These are phyloP conservation scores for Patellifolia procumbens DNA, from an alignment of 179 eudicot species.

Conservation along the genomic window DNA sequence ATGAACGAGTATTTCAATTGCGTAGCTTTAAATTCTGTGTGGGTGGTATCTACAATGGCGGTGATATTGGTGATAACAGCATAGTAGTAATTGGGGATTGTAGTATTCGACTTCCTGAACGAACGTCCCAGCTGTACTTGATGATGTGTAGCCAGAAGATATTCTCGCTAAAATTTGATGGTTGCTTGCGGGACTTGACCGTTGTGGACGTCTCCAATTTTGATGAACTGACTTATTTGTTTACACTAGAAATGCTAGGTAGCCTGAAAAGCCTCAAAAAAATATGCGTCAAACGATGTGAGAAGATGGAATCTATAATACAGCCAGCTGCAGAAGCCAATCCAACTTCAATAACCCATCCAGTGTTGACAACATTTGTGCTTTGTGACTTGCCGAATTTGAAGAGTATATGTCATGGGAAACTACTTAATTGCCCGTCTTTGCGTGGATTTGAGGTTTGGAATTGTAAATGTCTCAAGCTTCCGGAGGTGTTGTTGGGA, in stretches of 20 bases:
- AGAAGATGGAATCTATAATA: conserved; percentile 26
- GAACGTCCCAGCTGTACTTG: conserved; percentile 31
- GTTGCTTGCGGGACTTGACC: conserved; percentile 26
- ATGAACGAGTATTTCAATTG: conserved; percentile 16
- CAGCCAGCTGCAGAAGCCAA: conserved; percentile 32
- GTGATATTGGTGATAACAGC: conserved; percentile 27
- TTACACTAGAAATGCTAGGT: conserved; percentile 30
- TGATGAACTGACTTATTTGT: conserved; percentile 23
- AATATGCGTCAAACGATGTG: conserved; percentile 33
- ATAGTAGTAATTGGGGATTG: conserved; percentile 31
- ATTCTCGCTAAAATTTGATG: conserved; percentile 26
- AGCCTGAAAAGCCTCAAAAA: conserved; percentile 26
- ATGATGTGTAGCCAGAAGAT: conserved; percentile 20
- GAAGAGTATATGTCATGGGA: conserved; percentile 26
- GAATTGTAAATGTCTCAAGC: conserved; percentile 28
- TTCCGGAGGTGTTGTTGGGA: conserved; percentile 30
- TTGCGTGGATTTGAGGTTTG: conserved; percentile 32
- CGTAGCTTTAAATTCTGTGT: conserved; percentile 31
- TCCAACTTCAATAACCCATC: conserved; percentile 26
- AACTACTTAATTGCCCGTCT: conserved; percentile 30
- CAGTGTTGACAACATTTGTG: conserved; percentile 13
- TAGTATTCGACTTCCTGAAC: conserved; percentile 26
- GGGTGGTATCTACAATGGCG: conserved; percentile 31
- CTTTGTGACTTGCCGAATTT: conserved; percentile 30
- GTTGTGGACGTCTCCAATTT: conserved; percentile 27